A percentile compares a stretch with the other conserved stretches of the same genome.
Evolutionary conservation across 345 rosid species (phyloP).

Genomic region (Lumnitzera racemosa): DNA sequence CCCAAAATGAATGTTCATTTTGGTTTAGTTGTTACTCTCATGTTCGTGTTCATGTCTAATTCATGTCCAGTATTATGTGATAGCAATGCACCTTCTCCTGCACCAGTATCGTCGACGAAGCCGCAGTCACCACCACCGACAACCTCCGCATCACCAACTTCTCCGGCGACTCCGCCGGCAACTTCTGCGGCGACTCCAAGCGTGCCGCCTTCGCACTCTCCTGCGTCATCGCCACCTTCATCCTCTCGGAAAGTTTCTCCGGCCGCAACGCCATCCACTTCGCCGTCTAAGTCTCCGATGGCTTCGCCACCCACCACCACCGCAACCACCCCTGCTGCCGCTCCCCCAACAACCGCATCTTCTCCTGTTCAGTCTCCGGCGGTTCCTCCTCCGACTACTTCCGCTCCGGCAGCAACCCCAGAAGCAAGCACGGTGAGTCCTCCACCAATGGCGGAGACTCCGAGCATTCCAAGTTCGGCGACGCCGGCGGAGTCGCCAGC

Average conservation of each 20-base stretch:
- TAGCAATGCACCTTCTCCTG: conserved; percentile 12
- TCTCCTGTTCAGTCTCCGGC: conserved; percentile 14
- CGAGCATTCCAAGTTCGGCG: conserved; percentile 25
- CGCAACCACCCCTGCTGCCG: not conserved
- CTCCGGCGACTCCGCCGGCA: conserved; percentile 8
- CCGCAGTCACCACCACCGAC: conserved; percentile 3
- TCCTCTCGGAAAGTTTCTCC: conserved; percentile 9
- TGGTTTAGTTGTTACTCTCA: conserved; percentile 5
- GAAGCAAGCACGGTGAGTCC: conserved; percentile 13
- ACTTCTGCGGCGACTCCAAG: conserved; percentile 12
- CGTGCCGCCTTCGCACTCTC: conserved; percentile 13
- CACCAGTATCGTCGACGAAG: conserved; percentile 11
- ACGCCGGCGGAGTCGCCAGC: conserved; percentile 21
- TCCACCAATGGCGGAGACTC: conserved; percentile 10
- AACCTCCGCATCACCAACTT: conserved; percentile 7
- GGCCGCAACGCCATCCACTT: conserved; percentile 12
- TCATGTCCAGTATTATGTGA: not conserved
- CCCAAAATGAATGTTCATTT: not conserved
- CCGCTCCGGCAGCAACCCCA: conserved; percentile 19
- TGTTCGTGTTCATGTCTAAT: not conserved
- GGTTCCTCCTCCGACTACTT: conserved; percentile 16
- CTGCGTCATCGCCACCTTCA: conserved; percentile 11
- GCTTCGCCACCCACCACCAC: not conserved
- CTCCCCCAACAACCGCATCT: not conserved
- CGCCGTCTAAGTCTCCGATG: conserved; percentile 10